Conservation (phyloP, 768 basidiomycete genomes). For the Punctularia strigosozonata region DNA sequence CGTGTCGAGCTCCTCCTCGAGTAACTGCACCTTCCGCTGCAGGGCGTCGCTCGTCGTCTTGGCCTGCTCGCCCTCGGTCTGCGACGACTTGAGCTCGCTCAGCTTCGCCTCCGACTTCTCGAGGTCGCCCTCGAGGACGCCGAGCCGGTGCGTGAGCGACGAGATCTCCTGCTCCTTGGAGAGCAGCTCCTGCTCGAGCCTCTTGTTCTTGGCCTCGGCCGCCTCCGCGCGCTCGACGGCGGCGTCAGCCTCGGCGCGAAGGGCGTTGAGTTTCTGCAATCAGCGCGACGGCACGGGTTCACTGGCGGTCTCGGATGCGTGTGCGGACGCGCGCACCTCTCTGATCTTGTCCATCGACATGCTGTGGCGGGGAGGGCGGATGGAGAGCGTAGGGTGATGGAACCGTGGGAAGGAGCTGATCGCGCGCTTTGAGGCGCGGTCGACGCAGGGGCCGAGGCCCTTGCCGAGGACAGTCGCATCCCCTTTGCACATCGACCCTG, state of each 20-base stretch:
- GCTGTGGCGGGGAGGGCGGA: no score
- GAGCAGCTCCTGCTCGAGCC: conserved; percentile 57
- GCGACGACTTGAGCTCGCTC: conserved; percentile 47
- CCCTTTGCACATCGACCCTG: no score
- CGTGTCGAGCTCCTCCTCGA: conserved; percentile 92
- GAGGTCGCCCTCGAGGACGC: conserved; percentile 51
- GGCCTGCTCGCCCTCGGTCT: conserved; percentile 57
- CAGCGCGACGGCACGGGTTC: neutral
- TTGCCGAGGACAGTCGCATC: conserved; percentile 12
- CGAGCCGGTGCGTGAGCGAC: conserved; percentile 66
- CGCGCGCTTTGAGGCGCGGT: conserved; percentile 14
- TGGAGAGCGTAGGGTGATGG: conserved; percentile 7
- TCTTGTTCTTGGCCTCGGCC: conserved; percentile 79
- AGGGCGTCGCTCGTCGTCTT: conserved; percentile 67
- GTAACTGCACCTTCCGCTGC: conserved; percentile 71
- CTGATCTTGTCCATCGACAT: conserved; percentile 44
- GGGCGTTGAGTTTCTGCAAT: conserved; percentile 55
- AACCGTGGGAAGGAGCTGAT: conserved; percentile 4
- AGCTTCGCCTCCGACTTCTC: conserved; percentile 64
- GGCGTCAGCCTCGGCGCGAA: conserved; percentile 78
- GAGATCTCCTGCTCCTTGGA: conserved; percentile 78
- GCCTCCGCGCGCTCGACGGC: conserved; percentile 76
- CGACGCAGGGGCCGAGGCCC: conserved; percentile 10
- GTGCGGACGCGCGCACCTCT: conserved; percentile 29
- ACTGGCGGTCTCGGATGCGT: no score